phyloP scores from a whole-genome alignment of 768 basidiomycete species.

The Tulasnella sp. region DNA sequence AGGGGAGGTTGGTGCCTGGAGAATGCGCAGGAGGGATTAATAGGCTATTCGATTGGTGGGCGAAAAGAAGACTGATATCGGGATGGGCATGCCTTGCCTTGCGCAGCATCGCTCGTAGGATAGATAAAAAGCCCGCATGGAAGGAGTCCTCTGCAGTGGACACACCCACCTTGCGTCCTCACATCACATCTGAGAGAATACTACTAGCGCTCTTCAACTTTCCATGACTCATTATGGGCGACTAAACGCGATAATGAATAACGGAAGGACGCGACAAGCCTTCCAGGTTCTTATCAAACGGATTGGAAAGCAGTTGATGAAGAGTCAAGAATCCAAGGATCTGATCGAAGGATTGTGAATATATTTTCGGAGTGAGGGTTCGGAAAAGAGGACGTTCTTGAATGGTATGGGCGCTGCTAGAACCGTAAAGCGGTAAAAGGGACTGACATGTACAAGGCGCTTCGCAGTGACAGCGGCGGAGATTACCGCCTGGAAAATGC shows the following conservation, averaged over 20 bases:
- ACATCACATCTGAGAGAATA: neutral
- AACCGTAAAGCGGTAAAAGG: neutral
- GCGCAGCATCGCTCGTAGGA: neutral
- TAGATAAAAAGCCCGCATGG: neutral
- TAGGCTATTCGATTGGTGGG: too few relatives aligned
- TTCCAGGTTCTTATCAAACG: neutral
- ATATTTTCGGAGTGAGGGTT: neutral
- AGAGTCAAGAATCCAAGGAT: neutral
- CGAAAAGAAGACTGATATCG: neutral
- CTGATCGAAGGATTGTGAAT: neutral
- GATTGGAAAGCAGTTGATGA: neutral
- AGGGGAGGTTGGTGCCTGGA: neutral
- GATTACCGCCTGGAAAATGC: neutral
- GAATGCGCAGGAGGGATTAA: neutral
- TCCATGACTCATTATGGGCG: neutral
- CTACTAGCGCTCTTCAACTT: neutral
- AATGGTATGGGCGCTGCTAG: neutral
- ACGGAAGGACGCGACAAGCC: neutral
- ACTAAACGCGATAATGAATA: neutral
- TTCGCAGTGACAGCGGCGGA: neutral
- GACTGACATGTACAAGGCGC: neutral
- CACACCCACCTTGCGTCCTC: neutral
- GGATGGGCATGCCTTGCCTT: neutral
- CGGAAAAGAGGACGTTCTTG: neutral
- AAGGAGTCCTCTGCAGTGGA: neutral